Percentiles rank a stretch among this genome's conserved stretches.
phyloP scores from a whole-genome alignment of 2,329 filamentous ascomycete species.

The Diaporthe sp. region DNA sequence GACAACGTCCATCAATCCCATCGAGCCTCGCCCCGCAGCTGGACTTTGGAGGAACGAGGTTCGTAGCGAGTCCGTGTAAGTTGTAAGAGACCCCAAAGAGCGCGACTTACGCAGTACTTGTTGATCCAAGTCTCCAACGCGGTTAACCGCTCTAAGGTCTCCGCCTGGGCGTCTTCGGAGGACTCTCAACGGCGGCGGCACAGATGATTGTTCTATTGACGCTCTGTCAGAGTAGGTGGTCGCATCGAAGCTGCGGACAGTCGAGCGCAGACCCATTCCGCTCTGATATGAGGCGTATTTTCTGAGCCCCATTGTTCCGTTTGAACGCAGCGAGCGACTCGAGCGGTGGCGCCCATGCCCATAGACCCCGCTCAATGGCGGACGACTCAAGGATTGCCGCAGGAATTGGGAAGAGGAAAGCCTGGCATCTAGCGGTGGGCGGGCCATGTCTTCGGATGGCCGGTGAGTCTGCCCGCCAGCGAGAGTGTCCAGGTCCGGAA shows the following conservation, averaged over 20 bases:
- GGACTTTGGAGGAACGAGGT: conserved; percentile 65
- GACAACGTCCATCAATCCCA: conserved; percentile 56
- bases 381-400: conserved; percentile 45
- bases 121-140: conserved; percentile 70
- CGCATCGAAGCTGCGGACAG: conserved; percentile 70
- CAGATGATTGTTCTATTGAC: conserved; percentile 53
- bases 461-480: conserved; percentile 37
- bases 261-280: conserved; percentile 59
- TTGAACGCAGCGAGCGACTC: conserved; percentile 59
- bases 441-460: conserved; percentile 47
- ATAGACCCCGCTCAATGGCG: conserved; percentile 46
- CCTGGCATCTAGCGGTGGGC: conserved; percentile 46
- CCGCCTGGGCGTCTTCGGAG: conserved; percentile 80
- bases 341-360: conserved; percentile 59
- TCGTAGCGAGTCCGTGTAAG: conserved; percentile 69
- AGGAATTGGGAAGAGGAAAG: conserved; percentile 42
- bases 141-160: conserved; percentile 75
- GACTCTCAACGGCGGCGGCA: conserved; percentile 67
- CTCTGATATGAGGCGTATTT: conserved; percentile 72
- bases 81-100: conserved; percentile 69
- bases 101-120: conserved; percentile 61
- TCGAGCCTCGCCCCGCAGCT: conserved; percentile 46
- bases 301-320: conserved; percentile 61
- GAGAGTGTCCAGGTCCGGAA: conserved; percentile 57
- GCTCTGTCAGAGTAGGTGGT: conserved; percentile 65